Conservation (phyloP, 2,329 filamentous ascomycete species). For the Aspergillus ustus region DNA sequence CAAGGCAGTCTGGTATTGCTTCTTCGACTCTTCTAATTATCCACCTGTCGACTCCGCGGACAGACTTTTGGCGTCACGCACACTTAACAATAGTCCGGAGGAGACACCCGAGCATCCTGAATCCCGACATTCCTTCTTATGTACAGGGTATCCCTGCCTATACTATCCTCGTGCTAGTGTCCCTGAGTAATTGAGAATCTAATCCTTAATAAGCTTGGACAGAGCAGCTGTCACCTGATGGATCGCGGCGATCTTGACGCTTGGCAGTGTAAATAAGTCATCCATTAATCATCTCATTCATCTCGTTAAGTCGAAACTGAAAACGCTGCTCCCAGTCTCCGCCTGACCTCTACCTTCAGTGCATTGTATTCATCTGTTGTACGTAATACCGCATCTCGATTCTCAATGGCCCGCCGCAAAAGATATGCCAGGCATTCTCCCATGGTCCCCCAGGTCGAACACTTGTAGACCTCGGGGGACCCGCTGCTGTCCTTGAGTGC, state of each 20-base stretch:
- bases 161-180: not conserved
- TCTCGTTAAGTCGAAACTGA: not conserved
- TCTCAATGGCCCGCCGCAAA: conserved; percentile 61
- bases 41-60: not conserved
- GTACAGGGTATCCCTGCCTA: not conserved
- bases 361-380: conserved; percentile 51
- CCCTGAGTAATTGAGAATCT: not conserved
- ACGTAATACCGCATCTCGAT: conserved; percentile 61
- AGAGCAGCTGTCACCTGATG: not conserved
- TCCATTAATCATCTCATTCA: not conserved
- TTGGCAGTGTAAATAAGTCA: not conserved
- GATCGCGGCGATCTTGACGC: not conserved
- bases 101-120: too few species aligned
- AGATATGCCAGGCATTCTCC: conserved; percentile 81
- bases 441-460: conserved; percentile 61
- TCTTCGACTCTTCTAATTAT: not conserved
- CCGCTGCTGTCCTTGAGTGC: conserved; percentile 42
- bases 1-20: not conserved
- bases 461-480: conserved; percentile 57
- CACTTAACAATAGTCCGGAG: too few species aligned
- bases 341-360: conserved; percentile 28
- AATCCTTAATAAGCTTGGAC: not conserved
- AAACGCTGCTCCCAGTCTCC: conserved; percentile 1
- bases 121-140: not conserved
- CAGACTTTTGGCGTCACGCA: not conserved